phyloP scores from a whole-genome alignment of 257 asterid species.

The Fraxinus anomala region DNA sequence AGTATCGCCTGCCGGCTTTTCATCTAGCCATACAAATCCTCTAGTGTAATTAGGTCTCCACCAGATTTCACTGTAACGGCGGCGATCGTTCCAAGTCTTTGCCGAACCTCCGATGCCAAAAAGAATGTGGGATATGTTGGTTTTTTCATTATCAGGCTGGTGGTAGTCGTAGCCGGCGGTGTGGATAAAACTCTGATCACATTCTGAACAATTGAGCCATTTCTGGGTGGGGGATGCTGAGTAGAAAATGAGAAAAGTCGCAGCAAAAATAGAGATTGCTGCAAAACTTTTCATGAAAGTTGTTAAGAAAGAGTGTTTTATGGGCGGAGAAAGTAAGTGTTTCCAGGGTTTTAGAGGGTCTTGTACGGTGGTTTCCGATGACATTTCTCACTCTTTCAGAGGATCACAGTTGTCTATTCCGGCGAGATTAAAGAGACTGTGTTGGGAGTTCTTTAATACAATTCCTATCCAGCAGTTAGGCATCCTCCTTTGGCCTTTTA shows the following conservation, averaged over 20 bases:
- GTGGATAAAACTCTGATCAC: constrained; percentile 12
- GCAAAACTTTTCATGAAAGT: constrained; percentile 48
- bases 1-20: constrained; percentile 27
- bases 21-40: constrained; percentile 82
- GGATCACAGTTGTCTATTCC: not conserved
- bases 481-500: not conserved
- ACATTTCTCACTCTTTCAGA: constrained; percentile 15
- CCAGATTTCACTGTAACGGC: constrained; percentile 73
- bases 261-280: constrained; percentile 38
- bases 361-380: constrained; percentile 23
- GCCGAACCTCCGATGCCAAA: constrained; percentile 90
- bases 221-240: constrained; percentile 37
- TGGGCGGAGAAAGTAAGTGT: constrained; percentile 18
- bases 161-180: constrained; percentile 14
- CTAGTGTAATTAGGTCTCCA: constrained; percentile 72
- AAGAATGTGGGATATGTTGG: constrained; percentile 60
- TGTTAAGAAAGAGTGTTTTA: constrained; percentile 16
- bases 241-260: constrained; percentile 42
- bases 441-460: not conserved
- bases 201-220: constrained; percentile 36
- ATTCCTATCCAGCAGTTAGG: not conserved
- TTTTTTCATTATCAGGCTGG: constrained; percentile 2
- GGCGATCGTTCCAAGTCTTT: constrained; percentile 68
- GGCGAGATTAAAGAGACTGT: constrained; percentile 1
- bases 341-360: constrained; percentile 45